These are phyloP conservation scores for Rhynchosporium graminicola DNA, from an alignment of 2,329 filamentous ascomycete species.

Conservation along the genomic window DNA sequence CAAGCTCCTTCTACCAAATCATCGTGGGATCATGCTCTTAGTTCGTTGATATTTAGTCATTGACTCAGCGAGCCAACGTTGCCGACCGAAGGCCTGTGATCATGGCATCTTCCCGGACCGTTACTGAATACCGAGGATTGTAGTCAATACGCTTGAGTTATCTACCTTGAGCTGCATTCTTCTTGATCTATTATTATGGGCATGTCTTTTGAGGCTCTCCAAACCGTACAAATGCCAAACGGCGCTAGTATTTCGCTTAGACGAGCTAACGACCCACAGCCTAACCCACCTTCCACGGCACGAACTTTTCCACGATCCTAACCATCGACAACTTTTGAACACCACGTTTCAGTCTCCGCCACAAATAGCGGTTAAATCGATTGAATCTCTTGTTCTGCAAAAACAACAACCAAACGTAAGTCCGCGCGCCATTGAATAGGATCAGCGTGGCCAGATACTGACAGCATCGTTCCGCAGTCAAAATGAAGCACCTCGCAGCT, in stretches of 20 bases:
- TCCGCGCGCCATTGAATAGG: background rate
- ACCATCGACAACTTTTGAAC: conserved; percentile 1
- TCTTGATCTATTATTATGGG: too few species aligned
- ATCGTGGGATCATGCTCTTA: too few species aligned
- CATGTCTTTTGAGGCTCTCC: too few species aligned
- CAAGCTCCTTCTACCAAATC: too few species aligned
- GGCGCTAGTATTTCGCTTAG: conserved; percentile 5
- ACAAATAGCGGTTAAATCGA: conserved; percentile 97
- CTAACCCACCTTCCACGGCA: background rate
- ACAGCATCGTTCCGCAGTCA: conserved; percentile 50
- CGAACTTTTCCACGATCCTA: conserved; percentile 1
- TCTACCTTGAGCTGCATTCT: too few species aligned
- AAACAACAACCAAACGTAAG: conserved; percentile 37
- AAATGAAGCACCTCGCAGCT: conserved; percentile 99
- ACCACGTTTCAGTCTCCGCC: conserved; percentile 97
- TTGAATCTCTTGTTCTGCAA: conserved; percentile 84
- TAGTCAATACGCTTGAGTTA: too few species aligned
- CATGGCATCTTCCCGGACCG: too few species aligned
- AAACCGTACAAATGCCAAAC: background rate
- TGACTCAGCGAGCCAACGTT: too few species aligned
- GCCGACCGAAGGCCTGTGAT: too few species aligned
- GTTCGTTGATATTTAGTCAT: too few species aligned
- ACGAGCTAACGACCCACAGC: background rate
- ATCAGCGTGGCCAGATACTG: conserved; percentile 22
- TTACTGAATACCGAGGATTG: too few species aligned